These are phyloP conservation scores for Leptoxyphium fumago DNA, from an alignment of 2,329 filamentous ascomycete genomes.

Conservation along the genomic window DNA sequence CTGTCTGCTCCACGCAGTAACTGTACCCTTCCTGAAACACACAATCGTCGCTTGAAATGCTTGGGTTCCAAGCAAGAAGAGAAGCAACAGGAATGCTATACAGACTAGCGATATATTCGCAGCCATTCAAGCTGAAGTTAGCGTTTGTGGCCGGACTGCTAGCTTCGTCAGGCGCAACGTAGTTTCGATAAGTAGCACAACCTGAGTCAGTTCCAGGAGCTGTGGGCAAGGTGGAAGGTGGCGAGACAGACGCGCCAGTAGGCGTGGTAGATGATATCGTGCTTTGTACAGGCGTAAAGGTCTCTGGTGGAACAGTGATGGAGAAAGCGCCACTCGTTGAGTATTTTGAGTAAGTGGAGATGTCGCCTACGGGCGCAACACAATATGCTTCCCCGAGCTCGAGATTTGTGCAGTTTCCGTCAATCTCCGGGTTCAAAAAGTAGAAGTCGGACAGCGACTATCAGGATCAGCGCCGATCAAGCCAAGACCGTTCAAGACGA, in stretches of 20 bases:
- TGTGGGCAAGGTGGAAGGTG: background rate
- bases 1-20: background rate
- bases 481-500: no score
- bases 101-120: background rate
- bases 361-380: background rate
- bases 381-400: background rate
- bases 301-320: background rate
- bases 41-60: background rate
- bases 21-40: background rate
- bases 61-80: background rate
- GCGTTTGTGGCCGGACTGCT: background rate
- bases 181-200: background rate
- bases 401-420: background rate
- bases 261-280: background rate
- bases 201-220: background rate
- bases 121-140: background rate
- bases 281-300: background rate
- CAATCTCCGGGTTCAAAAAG: background rate
- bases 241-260: background rate
- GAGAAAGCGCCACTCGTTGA: background rate
- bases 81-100: background rate
- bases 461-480: no score
- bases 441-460: no score
- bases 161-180: no score
- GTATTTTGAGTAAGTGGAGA: background rate